Evolutionary conservation across 768 basidiomycete species (phyloP).

Genomic region (Chalciporus chontae): DNA sequence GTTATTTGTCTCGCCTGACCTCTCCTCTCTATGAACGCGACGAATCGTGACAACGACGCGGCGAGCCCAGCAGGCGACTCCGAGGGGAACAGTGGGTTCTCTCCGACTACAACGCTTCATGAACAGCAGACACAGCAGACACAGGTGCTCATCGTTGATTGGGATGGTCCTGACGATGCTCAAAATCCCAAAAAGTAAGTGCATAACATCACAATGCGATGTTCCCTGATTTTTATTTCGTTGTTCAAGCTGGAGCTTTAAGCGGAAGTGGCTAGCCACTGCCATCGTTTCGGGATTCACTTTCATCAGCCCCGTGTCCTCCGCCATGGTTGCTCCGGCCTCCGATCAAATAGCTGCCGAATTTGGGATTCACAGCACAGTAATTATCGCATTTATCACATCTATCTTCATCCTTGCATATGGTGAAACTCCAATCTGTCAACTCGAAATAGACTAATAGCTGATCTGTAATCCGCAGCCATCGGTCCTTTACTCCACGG

Average conservation of each 20-base stretch:
- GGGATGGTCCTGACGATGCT: conserved; percentile 61
- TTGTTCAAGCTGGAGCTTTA: conserved; percentile 49
- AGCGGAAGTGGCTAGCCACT: conserved; percentile 62
- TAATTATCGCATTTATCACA: conserved; percentile 52
- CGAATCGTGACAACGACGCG: neutral
- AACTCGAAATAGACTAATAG: neutral
- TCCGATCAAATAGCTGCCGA: conserved; percentile 44
- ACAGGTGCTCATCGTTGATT: conserved; percentile 43
- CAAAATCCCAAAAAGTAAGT: conserved; percentile 56
- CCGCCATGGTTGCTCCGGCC: conserved; percentile 74
- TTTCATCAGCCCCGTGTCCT: conserved; percentile 66
- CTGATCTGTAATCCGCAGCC: conserved; percentile 3
- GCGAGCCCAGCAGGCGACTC: neutral
- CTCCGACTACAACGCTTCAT: conserved; percentile 8
- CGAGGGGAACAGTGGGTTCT: neutral
- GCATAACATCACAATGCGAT: neutral
- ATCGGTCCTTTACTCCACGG: conserved; percentile 43
- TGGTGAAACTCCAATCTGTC: conserved; percentile 34
- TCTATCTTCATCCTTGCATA: conserved; percentile 62
- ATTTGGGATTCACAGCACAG: conserved; percentile 52
- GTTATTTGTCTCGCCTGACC: neutral
- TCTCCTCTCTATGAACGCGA: neutral
- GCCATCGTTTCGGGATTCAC: conserved; percentile 65
- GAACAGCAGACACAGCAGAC: too few species aligned
- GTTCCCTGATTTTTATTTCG: neutral